phyloP scores from a whole-genome alignment of 148 eudicot genomes.

The Polygonum aviculare region DNA sequence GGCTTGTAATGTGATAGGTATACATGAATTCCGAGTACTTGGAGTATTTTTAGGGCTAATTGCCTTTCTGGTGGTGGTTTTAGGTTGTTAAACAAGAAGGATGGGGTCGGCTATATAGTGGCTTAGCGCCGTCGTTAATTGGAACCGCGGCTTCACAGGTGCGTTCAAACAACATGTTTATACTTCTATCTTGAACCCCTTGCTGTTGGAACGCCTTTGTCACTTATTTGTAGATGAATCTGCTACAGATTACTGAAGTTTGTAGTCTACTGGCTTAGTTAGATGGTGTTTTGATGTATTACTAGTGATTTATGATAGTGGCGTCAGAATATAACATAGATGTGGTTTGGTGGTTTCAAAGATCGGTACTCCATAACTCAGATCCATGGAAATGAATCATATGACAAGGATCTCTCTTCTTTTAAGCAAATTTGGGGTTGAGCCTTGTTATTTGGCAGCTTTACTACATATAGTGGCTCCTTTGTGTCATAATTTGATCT shows the following conservation, averaged over 20 bases:
- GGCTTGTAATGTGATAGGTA: background rate
- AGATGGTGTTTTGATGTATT: background rate
- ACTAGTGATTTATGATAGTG: background rate
- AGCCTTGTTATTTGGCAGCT: background rate
- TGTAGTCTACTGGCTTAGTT: background rate
- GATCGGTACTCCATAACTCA: background rate
- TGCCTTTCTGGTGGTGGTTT: conserved; percentile 2
- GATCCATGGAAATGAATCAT: background rate
- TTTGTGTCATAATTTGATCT: background rate
- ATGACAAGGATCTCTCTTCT: background rate
- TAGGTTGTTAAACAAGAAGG: conserved; percentile 92
- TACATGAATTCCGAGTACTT: background rate
- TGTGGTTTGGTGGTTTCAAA: background rate
- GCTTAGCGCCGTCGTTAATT: conserved; percentile 74
- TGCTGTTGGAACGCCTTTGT: background rate
- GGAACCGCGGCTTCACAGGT: conserved; percentile 99
- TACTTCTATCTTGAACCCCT: conserved; percentile 3
- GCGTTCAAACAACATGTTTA: conserved; percentile 1
- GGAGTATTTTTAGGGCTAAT: background rate
- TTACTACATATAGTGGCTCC: background rate
- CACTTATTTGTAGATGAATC: background rate
- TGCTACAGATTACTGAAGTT: background rate
- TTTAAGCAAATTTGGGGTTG: background rate
- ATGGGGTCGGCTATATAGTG: conserved; percentile 80
- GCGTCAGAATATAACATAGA: background rate